Base-by-base conservation (phyloP, 164 flowering plant genomes). In the Malania oleifera region DNA sequence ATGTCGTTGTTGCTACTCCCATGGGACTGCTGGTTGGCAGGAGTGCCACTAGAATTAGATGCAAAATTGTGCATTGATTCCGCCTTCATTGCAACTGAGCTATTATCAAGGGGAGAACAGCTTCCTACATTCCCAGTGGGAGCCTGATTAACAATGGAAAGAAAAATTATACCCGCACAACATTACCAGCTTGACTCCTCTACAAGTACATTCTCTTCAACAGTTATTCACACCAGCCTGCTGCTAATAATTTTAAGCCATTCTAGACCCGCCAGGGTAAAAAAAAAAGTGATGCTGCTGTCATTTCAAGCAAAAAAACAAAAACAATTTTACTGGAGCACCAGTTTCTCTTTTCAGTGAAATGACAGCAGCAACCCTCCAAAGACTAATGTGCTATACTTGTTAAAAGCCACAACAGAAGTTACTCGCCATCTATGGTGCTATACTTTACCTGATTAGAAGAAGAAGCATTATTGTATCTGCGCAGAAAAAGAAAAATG, bases 51-150 rank as follows among this genome's bases (percentile, higher is more conserved):
- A 31, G 77, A 69, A 61, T 56, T 68, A 56, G 78, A 75, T 37
- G 62, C 72, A 23, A 67, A 56, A 62, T 65, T 70, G 48, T 66
- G 51, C 63, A 66, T 25, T 17, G 74, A 55, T 24, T 74, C 81
- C 12, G 52, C 66, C 62, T 76, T 82, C 64, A 64, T 65, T 39
- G 81, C 78, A 29, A 71, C 85, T 26, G 82, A 82, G 49, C 79
- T 76, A 57, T 74, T 69, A 63, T 67, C 82, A 48, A 73, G 59
- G 15, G 86, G 85, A 59, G 84, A 84, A 58, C 83, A 81, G 70
- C 85, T 85, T 65, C 80, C 85, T 29, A 77, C 73, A 62, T 68
- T 80, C 52, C 82, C 82, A 18, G 75, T 68, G n/a, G 73, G 74
- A 54, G 63, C 71, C 74, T 74, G 67, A 37, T 52, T 34, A 38